Conservation (phyloP, 306 rosid genomes). For the Cucumis melo region DNA sequence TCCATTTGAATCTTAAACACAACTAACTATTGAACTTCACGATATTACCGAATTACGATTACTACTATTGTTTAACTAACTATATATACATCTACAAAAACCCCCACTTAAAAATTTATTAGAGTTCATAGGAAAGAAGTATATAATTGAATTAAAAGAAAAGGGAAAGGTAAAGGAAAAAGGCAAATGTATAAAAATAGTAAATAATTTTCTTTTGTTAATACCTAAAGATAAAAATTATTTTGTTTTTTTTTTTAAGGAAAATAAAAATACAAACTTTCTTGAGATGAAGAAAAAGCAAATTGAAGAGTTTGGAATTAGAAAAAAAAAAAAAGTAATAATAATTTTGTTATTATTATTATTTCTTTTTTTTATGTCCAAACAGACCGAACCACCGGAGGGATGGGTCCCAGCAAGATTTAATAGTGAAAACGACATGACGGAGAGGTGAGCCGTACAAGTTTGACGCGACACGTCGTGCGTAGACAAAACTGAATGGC, state of each 20-base stretch:
- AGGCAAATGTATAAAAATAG: neutral
- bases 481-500: neutral
- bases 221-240: no score
- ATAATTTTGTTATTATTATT: neutral
- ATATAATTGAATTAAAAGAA: neutral
- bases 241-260: no score
- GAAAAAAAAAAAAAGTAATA: neutral
- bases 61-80: no score
- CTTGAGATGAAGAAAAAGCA: neutral
- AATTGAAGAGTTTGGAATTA: neutral
- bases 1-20: no score
- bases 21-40: no score
- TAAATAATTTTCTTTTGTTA: no score
- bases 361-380: neutral
- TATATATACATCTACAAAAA: no score
- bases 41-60: no score
- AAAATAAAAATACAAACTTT: neutral
- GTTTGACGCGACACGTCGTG: neutral
- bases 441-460: neutral
- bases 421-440: neutral
- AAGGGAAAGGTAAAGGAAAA: neutral
- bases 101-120: no score
- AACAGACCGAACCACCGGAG: neutral
- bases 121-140: no score
- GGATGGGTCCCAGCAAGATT: neutral